Percentiles rank a stretch among this genome's conserved stretches.
Evolutionary conservation across 495 filamentous ascomycete genomes (phyloP).

Genomic region (Neurospora hispaniola): DNA sequence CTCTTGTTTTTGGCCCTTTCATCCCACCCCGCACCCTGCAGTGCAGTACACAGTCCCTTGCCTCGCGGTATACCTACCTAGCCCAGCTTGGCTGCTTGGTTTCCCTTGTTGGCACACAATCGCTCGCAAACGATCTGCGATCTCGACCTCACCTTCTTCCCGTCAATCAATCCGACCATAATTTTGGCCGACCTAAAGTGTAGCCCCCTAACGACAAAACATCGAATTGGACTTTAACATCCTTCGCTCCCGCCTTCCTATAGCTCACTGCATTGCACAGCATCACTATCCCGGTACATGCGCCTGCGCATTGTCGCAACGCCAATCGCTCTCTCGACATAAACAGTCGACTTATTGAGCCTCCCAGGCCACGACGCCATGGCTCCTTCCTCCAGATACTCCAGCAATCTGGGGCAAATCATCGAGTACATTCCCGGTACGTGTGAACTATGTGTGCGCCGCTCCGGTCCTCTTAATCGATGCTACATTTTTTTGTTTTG

Average conservation of each 20-base stretch:
- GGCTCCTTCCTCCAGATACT: slow-evolving; percentile 31
- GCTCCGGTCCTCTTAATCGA: neutral
- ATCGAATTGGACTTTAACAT: neutral
- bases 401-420: slow-evolving; percentile 40
- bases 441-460: slow-evolving; percentile 2
- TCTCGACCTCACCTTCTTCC: neutral
- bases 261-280: neutral
- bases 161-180: neutral
- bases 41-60: neutral
- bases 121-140: neutral
- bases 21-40: slow-evolving; percentile 1
- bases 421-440: slow-evolving; percentile 50
- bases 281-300: neutral
- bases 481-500: neutral
- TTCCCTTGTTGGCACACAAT: neutral
- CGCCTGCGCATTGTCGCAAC: neutral
- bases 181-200: neutral
- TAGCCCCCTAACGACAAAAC: neutral
- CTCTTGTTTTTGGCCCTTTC: neutral
- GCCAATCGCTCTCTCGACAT: neutral
- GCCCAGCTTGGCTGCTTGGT: neutral
- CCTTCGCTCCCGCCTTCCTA: neutral
- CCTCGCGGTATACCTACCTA: neutral
- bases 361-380: slow-evolving; percentile 19
- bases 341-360: neutral